Percentiles rank a stretch among this genome's conserved stretches.
Evolutionary conservation across 192 early-diverging fungal species (phyloP).

Genomic region (Podila clonocystis): DNA sequence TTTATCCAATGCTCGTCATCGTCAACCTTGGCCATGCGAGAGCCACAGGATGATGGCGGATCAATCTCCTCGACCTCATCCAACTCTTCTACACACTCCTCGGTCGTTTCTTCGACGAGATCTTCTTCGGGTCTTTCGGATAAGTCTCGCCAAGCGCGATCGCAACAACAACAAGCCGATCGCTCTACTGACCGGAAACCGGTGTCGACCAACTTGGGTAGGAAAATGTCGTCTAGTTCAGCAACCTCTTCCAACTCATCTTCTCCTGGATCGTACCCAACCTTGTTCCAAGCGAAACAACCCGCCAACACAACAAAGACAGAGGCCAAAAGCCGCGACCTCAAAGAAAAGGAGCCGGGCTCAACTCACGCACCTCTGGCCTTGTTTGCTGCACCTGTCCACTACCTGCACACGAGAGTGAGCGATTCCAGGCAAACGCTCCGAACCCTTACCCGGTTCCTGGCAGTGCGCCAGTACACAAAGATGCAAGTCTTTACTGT

Average conservation of each 20-base stretch:
- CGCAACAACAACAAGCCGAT: neutral
- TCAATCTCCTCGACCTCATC: constrained; percentile 34
- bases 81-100: constrained; percentile 26
- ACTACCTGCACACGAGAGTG: constrained; percentile 21
- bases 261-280: constrained; percentile 41
- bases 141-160: constrained; percentile 1
- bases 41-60: constrained; percentile 36
- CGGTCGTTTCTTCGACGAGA: neutral
- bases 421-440: constrained; percentile 33
- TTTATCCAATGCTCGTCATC: constrained; percentile 55
- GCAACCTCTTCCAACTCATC: constrained; percentile 16
- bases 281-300: constrained; percentile 26
- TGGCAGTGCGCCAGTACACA: constrained; percentile 48
- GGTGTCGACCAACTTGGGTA: neutral
- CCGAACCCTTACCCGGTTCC: constrained; percentile 27
- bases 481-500: constrained; percentile 56
- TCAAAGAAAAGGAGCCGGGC: constrained; percentile 4
- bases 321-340: neutral
- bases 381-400: neutral
- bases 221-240: constrained; percentile 33
- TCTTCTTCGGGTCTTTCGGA: constrained; percentile 10
- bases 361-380: neutral
- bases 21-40: constrained; percentile 21
- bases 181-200: neutral
- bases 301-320: constrained; percentile 1